phyloP scores from a whole-genome alignment of 768 basidiomycete species.

The Rhizopogon vinicolor region DNA sequence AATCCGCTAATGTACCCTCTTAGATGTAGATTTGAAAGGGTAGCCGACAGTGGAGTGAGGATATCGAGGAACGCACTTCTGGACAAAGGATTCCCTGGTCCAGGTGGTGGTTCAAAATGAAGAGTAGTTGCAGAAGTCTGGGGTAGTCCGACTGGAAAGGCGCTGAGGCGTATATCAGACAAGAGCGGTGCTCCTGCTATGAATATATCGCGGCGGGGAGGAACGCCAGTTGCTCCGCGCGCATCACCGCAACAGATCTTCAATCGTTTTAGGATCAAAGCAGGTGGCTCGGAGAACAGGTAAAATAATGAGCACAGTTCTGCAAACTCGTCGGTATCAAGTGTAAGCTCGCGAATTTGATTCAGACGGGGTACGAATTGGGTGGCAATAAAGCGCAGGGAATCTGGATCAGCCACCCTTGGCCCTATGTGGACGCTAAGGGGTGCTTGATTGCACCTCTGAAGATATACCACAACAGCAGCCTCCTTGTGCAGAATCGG shows the following conservation, averaged over 20 bases:
- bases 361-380: conserved; percentile 25
- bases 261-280: conserved; percentile 22
- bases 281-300: conserved; percentile 18
- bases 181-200: conserved; percentile 26
- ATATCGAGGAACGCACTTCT: conserved; percentile 23
- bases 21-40: conserved; percentile 27
- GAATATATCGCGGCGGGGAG: conserved; percentile 28
- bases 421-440: conserved; percentile 29
- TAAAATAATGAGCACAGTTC: conserved; percentile 19
- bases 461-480: conserved; percentile 24
- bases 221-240: conserved; percentile 19
- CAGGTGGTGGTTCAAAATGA: conserved; percentile 31
- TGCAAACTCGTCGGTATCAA: conserved; percentile 27
- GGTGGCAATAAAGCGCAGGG: conserved; percentile 21
- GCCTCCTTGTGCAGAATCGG: conserved; percentile 24
- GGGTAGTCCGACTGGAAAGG: conserved; percentile 27
- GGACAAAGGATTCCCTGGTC: conserved; percentile 22
- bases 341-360: conserved; percentile 26
- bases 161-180: conserved; percentile 26
- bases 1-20: conserved; percentile 28
- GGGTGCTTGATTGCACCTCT: conserved; percentile 26
- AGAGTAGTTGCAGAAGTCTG: conserved; percentile 22
- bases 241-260: conserved; percentile 24
- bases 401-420: conserved; percentile 15
- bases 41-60: conserved; percentile 20